Evolutionary conservation across 345 rosid genomes (phyloP), one percentile per base, ranked within the genome.

Genomic region (Aquilaria sinensis): DNA sequence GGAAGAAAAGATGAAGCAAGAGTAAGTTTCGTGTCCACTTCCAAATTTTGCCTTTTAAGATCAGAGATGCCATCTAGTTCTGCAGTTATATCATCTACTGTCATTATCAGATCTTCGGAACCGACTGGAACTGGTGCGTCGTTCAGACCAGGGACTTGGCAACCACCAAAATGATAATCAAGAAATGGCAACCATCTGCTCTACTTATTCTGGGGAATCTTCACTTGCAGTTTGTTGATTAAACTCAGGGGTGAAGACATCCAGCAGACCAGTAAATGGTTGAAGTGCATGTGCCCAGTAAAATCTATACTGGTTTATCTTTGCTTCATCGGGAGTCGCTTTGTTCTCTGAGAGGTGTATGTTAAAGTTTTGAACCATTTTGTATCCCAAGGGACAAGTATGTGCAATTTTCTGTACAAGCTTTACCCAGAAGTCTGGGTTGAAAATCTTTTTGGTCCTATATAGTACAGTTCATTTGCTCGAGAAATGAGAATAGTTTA

Each of bases 121-220:
- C 96, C 97, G 53, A 72, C 86, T 50, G 99, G 97, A 71, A 82
- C 96, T 13, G 96, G 99, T 59, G 70, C 85, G 75, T 77, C 90
- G 53, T 94, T 66, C 76, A 81, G 67, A 76, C 96, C 97, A 1
- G 99, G 97, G 75, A 85, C 95, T 61, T 94, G 99, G 99, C 99
- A 88, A 64, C 91, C 99, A 1, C 96, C 99, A 31, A 75, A 88
- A 34, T 86, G 84, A 86, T 56, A 54, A 49, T 46, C 31, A 14
- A 41, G 31, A 41, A 50, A 23, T 29, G 37, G 12, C 55, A 52
- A 7, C 15, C 41, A 31, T 55, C 33, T 55, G 13, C 5, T 23
- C 3, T 47, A 49, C 0, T 50, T 33, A n/a, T 51, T 15, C 11
- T 16, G 15, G 56, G 31, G 48, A 58, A 49, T 49, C 53, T 55